Evolutionary conservation across 192 early-diverging fungal species (phyloP).

Genomic region (Chytriomyces confervae): DNA sequence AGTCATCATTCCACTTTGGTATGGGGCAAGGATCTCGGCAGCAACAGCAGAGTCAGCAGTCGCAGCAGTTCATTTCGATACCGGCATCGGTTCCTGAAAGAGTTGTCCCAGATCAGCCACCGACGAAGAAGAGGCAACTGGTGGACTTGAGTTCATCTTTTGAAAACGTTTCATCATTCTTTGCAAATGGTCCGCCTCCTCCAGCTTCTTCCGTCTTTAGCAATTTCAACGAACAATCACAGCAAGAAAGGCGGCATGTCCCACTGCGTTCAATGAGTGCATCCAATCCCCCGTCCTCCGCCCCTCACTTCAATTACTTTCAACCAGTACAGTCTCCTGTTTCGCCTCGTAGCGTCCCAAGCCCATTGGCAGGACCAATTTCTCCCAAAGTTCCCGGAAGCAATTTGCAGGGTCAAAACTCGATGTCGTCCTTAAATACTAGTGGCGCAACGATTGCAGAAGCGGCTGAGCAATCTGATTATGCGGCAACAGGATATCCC

Average conservation of each 20-base stretch:
- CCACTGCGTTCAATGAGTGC: no score
- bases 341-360: background rate
- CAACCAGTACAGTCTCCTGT: background rate
- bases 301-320: background rate
- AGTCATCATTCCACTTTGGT: no score
- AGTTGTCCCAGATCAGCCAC: constrained; percentile 15
- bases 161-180: constrained; percentile 20
- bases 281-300: background rate
- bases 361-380: background rate
- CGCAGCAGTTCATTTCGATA: background rate
- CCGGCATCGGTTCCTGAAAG: constrained; percentile 3
- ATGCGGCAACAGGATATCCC: no score
- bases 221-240: no score
- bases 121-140: constrained; percentile 26
- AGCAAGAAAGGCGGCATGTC: no score
- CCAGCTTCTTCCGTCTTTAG: background rate
- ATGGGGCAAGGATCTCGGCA: background rate
- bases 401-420: background rate
- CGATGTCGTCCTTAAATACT: no score
- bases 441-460: no score
- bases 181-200: background rate
- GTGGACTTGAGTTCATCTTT: constrained; percentile 27
- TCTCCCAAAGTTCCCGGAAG: background rate
- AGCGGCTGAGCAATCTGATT: no score
- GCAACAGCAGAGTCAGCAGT: background rate